Conservation (phyloP, 2,329 filamentous ascomycete species). For the Ascosphaera aggregata region DNA sequence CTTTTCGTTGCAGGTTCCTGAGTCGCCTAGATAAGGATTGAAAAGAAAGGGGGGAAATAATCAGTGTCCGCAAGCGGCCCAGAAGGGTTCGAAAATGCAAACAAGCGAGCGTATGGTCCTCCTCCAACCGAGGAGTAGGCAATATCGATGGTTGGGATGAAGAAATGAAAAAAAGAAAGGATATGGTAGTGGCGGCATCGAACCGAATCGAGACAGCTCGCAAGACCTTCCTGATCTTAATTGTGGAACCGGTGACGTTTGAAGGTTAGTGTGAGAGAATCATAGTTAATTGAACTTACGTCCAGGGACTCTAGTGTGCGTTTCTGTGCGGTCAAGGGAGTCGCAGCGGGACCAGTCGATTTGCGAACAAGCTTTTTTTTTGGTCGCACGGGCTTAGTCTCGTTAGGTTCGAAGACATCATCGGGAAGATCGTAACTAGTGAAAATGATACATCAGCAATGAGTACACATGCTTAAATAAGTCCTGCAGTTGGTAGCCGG, state of each 20-base stretch:
- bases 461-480: too few relatives aligned
- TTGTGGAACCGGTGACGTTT: background rate
- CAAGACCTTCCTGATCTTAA: background rate
- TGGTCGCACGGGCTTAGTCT: slow-evolving; percentile 40
- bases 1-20: background rate
- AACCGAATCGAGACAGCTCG: background rate
- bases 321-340: slow-evolving; percentile 13
- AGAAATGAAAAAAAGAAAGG: background rate
- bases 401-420: slow-evolving; percentile 65
- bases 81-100: background rate
- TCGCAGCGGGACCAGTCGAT: slow-evolving; percentile 7
- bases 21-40: background rate
- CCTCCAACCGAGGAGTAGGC: background rate
- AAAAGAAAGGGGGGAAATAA: too few relatives aligned
- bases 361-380: slow-evolving; percentile 28
- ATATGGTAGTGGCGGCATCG: background rate
- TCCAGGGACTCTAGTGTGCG: slow-evolving; percentile 18
- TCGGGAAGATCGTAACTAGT: slow-evolving; percentile 55
- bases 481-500: background rate
- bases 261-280: slow-evolving; percentile 4
- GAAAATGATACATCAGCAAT: slow-evolving; percentile 6
- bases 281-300: slow-evolving; percentile 16
- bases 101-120: background rate
- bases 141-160: too few relatives aligned
- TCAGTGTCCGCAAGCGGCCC: background rate